Conservation (phyloP, 1,284 basidiomycete genomes). For the Pyrrhoderma lamaoense region DNA sequence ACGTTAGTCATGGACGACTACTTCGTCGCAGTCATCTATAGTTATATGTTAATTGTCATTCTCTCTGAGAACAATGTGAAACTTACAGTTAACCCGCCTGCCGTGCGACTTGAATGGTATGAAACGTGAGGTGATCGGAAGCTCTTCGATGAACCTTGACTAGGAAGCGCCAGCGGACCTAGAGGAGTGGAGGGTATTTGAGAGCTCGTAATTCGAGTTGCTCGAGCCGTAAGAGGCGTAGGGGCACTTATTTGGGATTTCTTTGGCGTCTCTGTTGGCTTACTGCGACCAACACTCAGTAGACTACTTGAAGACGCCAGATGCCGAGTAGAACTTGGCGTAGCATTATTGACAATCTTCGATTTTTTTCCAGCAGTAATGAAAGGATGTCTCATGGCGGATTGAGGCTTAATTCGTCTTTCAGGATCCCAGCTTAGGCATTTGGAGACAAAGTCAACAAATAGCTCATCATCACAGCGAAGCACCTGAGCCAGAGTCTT, state of each 20-base stretch:
- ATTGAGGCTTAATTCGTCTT: slow-evolving; percentile 88
- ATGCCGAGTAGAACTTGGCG: slow-evolving; percentile 41
- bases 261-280: slow-evolving; percentile 69
- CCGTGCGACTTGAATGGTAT: slow-evolving; percentile 38
- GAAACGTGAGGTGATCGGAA: slow-evolving; percentile 35
- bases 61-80: neutral
- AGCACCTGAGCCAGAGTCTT: slow-evolving; percentile 88
- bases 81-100: slow-evolving; percentile 28
- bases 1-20: slow-evolving; percentile 1
- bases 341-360: slow-evolving; percentile 38
- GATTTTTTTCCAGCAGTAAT: slow-evolving; percentile 57
- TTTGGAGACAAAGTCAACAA: slow-evolving; percentile 89
- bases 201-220: slow-evolving; percentile 47
- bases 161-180: slow-evolving; percentile 30
- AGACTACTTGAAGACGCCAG: slow-evolving; percentile 48
- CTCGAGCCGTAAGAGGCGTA: slow-evolving; percentile 71
- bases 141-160: slow-evolving; percentile 32
- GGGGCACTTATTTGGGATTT: slow-evolving; percentile 81
- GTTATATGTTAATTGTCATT: neutral
- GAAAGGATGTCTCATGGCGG: slow-evolving; percentile 89
- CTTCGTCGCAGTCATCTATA: slow-evolving; percentile 13
- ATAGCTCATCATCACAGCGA: slow-evolving; percentile 82
- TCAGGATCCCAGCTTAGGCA: slow-evolving; percentile 99
- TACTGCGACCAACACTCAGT: slow-evolving; percentile 39
- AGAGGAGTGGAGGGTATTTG: slow-evolving; percentile 54